phyloP scores from a whole-genome alignment of 2,329 filamentous ascomycete species.

The Truncatella angustata region DNA sequence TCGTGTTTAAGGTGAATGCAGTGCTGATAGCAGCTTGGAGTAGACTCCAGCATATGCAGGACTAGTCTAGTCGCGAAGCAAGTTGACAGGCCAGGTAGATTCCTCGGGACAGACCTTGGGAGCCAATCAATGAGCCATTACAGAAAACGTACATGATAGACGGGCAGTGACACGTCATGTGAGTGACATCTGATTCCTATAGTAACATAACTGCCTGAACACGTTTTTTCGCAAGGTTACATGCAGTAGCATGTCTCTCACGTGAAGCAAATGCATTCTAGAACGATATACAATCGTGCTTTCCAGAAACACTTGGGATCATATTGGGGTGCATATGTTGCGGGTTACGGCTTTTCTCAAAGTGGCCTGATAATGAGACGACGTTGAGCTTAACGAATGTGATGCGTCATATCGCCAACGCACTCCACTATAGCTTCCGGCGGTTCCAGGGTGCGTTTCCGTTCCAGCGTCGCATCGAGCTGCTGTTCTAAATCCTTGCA shows the following conservation, averaged over 20 bases:
- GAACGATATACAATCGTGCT: no score
- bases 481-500: neutral
- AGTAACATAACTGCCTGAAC: neutral
- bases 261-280: no score
- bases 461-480: neutral
- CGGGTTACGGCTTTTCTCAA: neutral
- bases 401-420: neutral
- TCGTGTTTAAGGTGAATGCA: no score
- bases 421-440: neutral
- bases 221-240: neutral
- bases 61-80: neutral
- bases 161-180: neutral
- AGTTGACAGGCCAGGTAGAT: no score
- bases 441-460: neutral
- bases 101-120: no score
- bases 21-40: no score
- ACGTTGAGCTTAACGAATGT: neutral
- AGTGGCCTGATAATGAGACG: conserved; percentile 5
- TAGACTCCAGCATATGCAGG: neutral
- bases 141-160: neutral
- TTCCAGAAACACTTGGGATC: no score
- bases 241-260: no score
- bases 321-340: neutral
- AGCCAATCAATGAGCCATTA: neutral
- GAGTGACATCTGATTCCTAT: neutral